Conservation (phyloP, 2,329 filamentous ascomycete species). For the Thelonectria discophora region DNA sequence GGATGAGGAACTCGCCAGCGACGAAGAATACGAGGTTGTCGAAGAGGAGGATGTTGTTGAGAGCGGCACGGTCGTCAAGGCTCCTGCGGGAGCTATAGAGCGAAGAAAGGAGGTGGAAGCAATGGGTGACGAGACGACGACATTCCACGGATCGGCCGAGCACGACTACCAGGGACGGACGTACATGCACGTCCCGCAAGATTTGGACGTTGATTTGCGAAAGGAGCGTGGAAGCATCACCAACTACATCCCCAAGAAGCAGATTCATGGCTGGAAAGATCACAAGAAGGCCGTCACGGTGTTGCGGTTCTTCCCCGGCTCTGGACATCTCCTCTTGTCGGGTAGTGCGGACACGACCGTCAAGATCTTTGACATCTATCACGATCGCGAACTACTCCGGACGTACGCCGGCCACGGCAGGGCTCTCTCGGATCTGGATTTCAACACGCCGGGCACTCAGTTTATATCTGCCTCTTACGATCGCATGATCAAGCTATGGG, state of each 20-base stretch:
- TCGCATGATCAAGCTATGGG: conserved; percentile 97
- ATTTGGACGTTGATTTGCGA: conserved; percentile 83
- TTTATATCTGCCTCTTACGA: conserved; percentile 95
- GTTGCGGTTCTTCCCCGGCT: conserved; percentile 86
- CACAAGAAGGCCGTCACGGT: conserved; percentile 87
- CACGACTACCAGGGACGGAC: conserved; percentile 95
- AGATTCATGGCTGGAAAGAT: conserved; percentile 88
- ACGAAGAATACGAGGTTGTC: conserved; percentile 81
- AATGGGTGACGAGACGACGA: conserved; percentile 78
- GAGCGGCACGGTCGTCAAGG: conserved; percentile 68
- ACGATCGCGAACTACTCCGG: conserved; percentile 85
- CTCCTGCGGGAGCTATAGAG: conserved; percentile 63
- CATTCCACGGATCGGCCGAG: conserved; percentile 84
- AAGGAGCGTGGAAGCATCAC: conserved; percentile 83
- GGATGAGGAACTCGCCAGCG: conserved; percentile 79
- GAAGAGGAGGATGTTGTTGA: conserved; percentile 78
- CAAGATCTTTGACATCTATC: conserved; percentile 95
- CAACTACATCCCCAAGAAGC: conserved; percentile 95
- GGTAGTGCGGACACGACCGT: conserved; percentile 90
- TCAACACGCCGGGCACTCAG: conserved; percentile 81
- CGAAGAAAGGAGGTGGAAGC: conserved; percentile 67
- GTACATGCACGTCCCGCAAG: conserved; percentile 97
- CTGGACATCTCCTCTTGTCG: conserved; percentile 88
- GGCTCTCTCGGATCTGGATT: conserved; percentile 87
- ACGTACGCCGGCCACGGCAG: conserved; percentile 94